Evolutionary conservation across 176 grass and related monocot genomes (phyloP).

Genomic region (Puya raimondii): DNA sequence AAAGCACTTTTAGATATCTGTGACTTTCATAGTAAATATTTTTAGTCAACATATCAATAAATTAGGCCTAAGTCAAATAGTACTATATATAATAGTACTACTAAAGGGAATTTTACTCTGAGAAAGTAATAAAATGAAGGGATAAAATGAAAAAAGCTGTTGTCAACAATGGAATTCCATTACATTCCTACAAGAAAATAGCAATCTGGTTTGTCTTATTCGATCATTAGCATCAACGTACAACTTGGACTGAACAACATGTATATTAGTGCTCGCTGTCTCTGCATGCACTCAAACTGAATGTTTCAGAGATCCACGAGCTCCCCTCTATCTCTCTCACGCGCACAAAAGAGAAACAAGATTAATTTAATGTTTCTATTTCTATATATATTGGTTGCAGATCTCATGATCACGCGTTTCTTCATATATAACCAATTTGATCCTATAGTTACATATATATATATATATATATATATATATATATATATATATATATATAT

Average conservation of each 20-base stretch:
- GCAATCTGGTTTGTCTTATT: constrained; percentile 13
- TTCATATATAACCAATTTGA: too few relatives aligned
- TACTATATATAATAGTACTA: background rate
- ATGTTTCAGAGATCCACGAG: background rate
- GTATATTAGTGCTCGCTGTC: constrained; percentile 6
- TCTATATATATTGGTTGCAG: too few relatives aligned
- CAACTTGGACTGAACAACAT: constrained; percentile 10
- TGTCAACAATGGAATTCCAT: constrained; percentile 5
- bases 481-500: too few relatives aligned
- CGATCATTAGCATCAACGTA: constrained; percentile 5
- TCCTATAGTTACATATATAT: too few relatives aligned
- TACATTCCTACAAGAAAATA: constrained; percentile 1
- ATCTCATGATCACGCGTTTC: too few relatives aligned
- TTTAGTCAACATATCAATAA: too few relatives aligned
- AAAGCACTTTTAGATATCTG: too few relatives aligned
- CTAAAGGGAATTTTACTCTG: background rate
- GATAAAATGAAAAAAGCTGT: background rate
- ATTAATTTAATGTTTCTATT: background rate
- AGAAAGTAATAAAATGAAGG: background rate
- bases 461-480: too few relatives aligned
- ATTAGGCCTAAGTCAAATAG: background rate
- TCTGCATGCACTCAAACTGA: constrained; percentile 14
- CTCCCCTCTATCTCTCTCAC: background rate
- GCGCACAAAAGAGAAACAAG: background rate
- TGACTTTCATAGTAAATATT: too few relatives aligned